Evolutionary conservation across 1,284 basidiomycete species (phyloP).

Genomic region (Leccinum solheimii): DNA sequence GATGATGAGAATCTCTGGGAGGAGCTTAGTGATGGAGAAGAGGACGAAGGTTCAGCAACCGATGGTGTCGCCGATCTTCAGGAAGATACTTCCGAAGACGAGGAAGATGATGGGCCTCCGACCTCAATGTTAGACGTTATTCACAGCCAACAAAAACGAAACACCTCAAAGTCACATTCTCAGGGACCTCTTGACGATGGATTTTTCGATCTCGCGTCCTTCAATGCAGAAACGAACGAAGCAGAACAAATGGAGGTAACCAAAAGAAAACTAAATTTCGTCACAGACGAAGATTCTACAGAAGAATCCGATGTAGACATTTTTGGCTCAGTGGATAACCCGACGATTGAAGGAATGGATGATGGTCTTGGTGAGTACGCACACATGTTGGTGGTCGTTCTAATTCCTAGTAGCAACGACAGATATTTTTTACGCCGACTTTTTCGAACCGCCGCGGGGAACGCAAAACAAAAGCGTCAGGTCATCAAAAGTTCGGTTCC

Average conservation of each 20-base stretch:
- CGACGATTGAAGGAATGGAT: conserved; percentile 39
- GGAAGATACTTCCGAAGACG: conserved; percentile 49
- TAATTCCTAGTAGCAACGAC: conserved; percentile 10
- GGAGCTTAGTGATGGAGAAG: conserved; percentile 37
- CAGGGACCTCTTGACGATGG: conserved; percentile 77
- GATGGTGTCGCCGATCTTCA: conserved; percentile 47
- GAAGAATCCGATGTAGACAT: conserved; percentile 63
- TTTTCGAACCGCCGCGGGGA: conserved; percentile 60
- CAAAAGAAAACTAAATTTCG: conserved; percentile 57
- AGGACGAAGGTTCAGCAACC: conserved; percentile 31
- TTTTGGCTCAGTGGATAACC: conserved; percentile 61
- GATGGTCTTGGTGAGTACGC: conserved; percentile 43
- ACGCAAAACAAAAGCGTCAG: conserved; percentile 20
- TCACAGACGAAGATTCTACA: conserved; percentile 53
- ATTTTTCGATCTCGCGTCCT: conserved; percentile 89
- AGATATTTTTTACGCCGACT: conserved; percentile 71
- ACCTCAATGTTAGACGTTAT: conserved; percentile 36
- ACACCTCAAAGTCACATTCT: conserved; percentile 24
- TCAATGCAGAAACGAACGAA: conserved; percentile 86
- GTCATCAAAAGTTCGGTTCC: conserved; percentile 65
- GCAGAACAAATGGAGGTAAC: conserved; percentile 71
- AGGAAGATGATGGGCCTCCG: conserved; percentile 8
- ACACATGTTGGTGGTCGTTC: not conserved
- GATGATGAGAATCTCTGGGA: conserved; percentile 32
- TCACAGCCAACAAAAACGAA: conserved; percentile 22